Evolutionary conservation across 257 asterid species (phyloP), one percentile per base, ranked within the genome.

Genomic region (Striga asiatica): DNA sequence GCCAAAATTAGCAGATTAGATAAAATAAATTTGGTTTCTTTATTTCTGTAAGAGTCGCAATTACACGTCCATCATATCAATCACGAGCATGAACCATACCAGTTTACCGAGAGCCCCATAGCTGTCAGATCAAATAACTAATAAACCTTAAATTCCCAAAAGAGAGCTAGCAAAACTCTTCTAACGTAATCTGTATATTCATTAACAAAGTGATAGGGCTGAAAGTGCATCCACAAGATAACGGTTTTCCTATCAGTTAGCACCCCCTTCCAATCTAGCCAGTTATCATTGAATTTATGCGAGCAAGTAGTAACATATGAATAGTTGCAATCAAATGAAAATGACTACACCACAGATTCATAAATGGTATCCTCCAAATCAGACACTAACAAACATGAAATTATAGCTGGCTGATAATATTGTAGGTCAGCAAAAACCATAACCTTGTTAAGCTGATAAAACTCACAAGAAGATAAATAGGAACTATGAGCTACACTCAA

Each of bases 311-410:
- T 19, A 49, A 43, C 41, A 20, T 10, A 38, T 6, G 49, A 42
- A 13, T 16, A 23, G 10, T n/a, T 10, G 8, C 12, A 41, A 41
- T 42, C 9, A 42, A 42, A 18, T 29, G 10, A 35, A 43, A 58
- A 39, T 32, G 35, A 55, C 24, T 39, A 35, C 20, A 51, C 50
- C 35, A 18, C 19, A 13, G n/a, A n/a, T n/a, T n/a, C n/a, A 45
- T 37, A 20, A 23, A 23, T 25, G 34, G 22, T 18, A 56, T 55
- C 46, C 56, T 41, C 42, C 59, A 45, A 10, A 42, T 39, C 49
- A 55, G 50, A 62, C 28, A 70, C 38, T 58, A 42, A 18, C 23
- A 37, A 65, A 52, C 49, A 46, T 50, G 56, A 52, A 18, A 37
- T 24, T 58, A n/a, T 16, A 43, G 60, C 34, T 23, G 22, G 25